These are phyloP conservation scores for Gyrodon lividus DNA, from an alignment of 768 basidiomycete genomes.

Conservation along the genomic window DNA sequence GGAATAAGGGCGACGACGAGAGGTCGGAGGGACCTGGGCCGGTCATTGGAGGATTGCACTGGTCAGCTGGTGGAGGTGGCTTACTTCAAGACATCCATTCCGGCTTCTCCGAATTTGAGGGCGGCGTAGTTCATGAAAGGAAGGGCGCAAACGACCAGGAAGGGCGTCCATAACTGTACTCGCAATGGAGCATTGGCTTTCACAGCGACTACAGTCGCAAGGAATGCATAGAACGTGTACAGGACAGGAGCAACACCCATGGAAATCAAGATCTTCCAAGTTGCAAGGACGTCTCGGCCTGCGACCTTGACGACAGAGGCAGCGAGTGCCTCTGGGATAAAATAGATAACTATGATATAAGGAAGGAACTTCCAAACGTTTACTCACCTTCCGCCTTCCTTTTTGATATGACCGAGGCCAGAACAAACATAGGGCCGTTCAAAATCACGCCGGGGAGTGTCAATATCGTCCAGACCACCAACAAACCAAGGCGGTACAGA, in stretches of 20 bases:
- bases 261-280: slow-evolving; percentile 96
- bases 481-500: slow-evolving; percentile 74
- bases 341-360: neutral
- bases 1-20: slow-evolving; percentile 85
- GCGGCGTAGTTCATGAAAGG: slow-evolving; percentile 92
- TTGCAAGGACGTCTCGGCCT: slow-evolving; percentile 94
- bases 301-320: slow-evolving; percentile 94
- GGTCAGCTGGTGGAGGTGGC: slow-evolving; percentile 27
- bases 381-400: slow-evolving; percentile 80
- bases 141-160: slow-evolving; percentile 67
- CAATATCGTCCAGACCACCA: slow-evolving; percentile 78
- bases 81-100: slow-evolving; percentile 95
- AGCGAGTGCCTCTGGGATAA: slow-evolving; percentile 80
- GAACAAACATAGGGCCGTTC: slow-evolving; percentile 90
- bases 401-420: slow-evolving; percentile 84
- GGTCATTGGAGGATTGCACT: slow-evolving; percentile 7
- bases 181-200: slow-evolving; percentile 60
- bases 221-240: slow-evolving; percentile 77
- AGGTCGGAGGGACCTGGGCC: slow-evolving; percentile 81
- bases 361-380: neutral
- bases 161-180: slow-evolving; percentile 74
- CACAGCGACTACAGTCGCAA: slow-evolving; percentile 72
- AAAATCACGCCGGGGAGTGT: slow-evolving; percentile 89
- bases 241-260: slow-evolving; percentile 86
- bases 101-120: slow-evolving; percentile 96